Evolutionary conservation across 2,329 filamentous ascomycete species (phyloP).

Genomic region (Monosporascus sp.): DNA sequence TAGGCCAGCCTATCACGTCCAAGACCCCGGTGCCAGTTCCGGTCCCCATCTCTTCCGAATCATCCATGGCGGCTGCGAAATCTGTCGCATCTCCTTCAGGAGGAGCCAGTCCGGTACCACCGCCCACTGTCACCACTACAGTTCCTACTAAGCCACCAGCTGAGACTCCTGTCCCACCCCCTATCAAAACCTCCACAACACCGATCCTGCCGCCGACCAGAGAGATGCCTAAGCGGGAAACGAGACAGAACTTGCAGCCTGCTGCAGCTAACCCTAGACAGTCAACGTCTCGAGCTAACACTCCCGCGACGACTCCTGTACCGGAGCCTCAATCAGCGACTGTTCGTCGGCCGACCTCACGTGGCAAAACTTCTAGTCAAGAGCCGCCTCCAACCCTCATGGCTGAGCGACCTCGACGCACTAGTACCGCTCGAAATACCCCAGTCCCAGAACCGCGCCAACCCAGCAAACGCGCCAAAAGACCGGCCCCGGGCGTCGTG

Average conservation of each 20-base stretch:
- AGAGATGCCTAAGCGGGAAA: conserved; percentile 38
- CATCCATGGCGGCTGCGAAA: conserved; percentile 19
- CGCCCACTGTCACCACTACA: conserved; percentile 32
- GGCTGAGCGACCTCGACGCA: conserved; percentile 48
- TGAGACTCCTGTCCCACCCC: conserved; percentile 38
- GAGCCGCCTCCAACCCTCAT: conserved; percentile 46
- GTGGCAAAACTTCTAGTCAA: conserved; percentile 48
- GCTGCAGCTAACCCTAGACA: conserved; percentile 23
- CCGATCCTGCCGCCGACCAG: conserved; percentile 32
- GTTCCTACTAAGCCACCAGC: conserved; percentile 31
- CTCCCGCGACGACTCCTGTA: conserved; percentile 29
- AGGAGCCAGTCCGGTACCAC: conserved; percentile 24
- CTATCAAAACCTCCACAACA: conserved; percentile 30
- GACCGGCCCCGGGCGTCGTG: conserved; percentile 68
- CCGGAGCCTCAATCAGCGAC: conserved; percentile 30
- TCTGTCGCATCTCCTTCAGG: conserved; percentile 20
- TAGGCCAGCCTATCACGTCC: conserved; percentile 23
- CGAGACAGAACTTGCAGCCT: conserved; percentile 37
- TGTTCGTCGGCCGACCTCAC: conserved; percentile 44
- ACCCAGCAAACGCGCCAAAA: conserved; percentile 57
- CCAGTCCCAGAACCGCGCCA: conserved; percentile 44
- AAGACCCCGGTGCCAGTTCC: conserved; percentile 31
- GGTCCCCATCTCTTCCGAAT: conserved; percentile 21
- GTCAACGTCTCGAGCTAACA: conserved; percentile 23
- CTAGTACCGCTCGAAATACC: conserved; percentile 54